Conservation (phyloP, 441 rosid genomes). For the Geranium incanum region DNA sequence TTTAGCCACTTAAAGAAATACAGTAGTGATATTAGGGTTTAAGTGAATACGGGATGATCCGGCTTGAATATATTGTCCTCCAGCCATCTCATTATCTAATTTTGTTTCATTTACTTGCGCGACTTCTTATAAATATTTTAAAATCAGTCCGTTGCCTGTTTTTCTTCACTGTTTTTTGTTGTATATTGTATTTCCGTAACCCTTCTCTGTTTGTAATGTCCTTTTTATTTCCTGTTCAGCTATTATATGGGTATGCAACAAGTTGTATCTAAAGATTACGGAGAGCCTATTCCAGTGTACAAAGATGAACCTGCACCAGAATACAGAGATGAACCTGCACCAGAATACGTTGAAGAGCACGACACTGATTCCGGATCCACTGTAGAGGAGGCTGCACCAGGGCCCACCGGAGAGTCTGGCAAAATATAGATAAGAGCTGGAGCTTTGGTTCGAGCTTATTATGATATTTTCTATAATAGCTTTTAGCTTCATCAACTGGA, state of each 20-base stretch:
- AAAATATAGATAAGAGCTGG: neutral
- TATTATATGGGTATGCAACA: neutral
- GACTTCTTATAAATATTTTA: no score
- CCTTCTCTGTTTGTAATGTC: neutral
- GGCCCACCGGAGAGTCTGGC: neutral
- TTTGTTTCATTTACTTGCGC: no score
- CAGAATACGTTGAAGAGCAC: neutral
- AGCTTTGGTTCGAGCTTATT: neutral
- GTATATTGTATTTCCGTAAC: neutral
- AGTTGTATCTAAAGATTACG: neutral
- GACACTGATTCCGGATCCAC: neutral
- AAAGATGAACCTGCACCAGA: neutral
- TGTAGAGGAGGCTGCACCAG: neutral
- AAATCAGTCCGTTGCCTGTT: no score
- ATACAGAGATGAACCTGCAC: neutral
- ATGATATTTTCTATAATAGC: neutral
- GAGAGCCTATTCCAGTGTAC: neutral
- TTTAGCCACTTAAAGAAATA: no score
- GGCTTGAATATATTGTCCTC: no score
- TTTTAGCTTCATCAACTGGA: neutral
- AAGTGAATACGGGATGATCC: no score
- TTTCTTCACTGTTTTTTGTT: neutral
- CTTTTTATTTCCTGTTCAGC: neutral
- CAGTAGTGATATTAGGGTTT: no score
- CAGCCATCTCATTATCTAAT: no score